phyloP scores from a whole-genome alignment of 345 rosid species.

The Syzygium grande region DNA sequence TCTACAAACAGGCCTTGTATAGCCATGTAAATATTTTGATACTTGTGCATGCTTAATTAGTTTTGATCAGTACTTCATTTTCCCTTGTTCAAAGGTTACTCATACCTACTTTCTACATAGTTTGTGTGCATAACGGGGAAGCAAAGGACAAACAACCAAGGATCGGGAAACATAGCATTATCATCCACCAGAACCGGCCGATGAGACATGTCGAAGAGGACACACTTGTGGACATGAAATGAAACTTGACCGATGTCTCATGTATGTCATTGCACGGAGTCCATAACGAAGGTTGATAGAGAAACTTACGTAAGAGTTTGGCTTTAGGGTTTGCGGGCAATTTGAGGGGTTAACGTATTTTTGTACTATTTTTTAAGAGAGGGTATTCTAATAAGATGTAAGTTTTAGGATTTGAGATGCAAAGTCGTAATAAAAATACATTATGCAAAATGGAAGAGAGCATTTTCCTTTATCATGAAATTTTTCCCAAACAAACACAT shows the following conservation, averaged over 20 bases:
- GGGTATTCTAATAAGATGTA: neutral
- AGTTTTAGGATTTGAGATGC: neutral
- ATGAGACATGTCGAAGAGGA: neutral
- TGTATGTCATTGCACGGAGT: neutral
- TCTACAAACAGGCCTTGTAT: neutral
- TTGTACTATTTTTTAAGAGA: neutral
- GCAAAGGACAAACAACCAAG: neutral
- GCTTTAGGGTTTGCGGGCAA: neutral
- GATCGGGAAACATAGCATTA: neutral
- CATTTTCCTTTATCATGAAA: too few relatives aligned
- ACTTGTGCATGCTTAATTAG: neutral
- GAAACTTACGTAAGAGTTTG: neutral
- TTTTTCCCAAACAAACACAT: too few relatives aligned
- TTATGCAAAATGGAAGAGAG: neutral
- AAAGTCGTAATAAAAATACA: neutral
- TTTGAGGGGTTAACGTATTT: neutral
- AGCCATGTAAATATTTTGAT: neutral
- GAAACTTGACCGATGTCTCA: neutral
- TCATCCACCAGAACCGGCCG: neutral
- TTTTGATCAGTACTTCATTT: neutral
- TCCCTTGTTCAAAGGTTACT: neutral
- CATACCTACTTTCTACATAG: neutral
- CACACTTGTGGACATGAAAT: neutral
- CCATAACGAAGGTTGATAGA: neutral
- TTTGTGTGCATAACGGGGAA: neutral